Percentiles rank a stretch among this genome's conserved stretches.
Evolutionary conservation across 2,329 filamentous ascomycete genomes (phyloP).

Genomic region (Diaporthe citri): DNA sequence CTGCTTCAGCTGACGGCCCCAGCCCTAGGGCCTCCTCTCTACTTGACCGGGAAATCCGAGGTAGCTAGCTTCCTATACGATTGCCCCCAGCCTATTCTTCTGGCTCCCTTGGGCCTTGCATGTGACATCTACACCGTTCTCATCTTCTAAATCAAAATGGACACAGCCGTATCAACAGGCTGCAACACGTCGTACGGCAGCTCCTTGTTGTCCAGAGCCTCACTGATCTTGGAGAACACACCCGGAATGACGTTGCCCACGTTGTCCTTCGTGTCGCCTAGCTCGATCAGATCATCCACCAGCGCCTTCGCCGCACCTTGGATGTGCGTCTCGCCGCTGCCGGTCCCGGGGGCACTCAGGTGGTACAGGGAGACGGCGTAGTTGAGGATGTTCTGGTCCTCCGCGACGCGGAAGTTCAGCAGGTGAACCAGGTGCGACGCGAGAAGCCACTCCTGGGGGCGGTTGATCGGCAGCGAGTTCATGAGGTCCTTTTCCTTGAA

Average conservation of each 20-base stretch:
- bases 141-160: not conserved
- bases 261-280: not conserved
- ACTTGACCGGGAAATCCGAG: no score
- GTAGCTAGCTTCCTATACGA: not conserved
- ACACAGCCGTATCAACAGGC: not conserved
- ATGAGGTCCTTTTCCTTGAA: conserved; percentile 52
- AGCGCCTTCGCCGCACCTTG: not conserved
- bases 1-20: no score
- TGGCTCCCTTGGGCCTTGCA: not conserved
- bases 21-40: no score
- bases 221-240: conserved; percentile 13
- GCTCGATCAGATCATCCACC: not conserved
- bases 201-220: conserved; percentile 10
- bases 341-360: conserved; percentile 3
- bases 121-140: not conserved
- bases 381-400: conserved; percentile 55
- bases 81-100: not conserved
- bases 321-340: not conserved
- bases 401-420: conserved; percentile 57
- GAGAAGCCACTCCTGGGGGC: conserved; percentile 59
- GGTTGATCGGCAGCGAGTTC: conserved; percentile 56
- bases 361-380: conserved; percentile 50
- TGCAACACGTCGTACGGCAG: conserved; percentile 1
- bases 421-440: conserved; percentile 59
- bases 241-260: not conserved